phyloP scores from a whole-genome alignment of 257 asterid genomes.

The Fraxinus quadrangulata region DNA sequence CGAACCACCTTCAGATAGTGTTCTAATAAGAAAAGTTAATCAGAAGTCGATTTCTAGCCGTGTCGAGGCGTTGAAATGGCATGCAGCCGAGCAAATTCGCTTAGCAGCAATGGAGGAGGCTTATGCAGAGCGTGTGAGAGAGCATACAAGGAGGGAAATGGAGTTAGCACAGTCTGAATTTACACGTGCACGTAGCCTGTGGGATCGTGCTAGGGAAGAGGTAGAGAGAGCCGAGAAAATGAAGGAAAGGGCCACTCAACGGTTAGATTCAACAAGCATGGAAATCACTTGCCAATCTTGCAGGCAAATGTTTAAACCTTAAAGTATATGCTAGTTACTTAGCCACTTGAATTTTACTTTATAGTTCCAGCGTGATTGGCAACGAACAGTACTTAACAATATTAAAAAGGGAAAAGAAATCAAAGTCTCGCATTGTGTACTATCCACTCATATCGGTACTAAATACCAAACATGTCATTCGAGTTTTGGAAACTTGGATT shows the following conservation, averaged over 20 bases:
- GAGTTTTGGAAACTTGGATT: neutral
- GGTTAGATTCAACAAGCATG: slow-evolving; percentile 47
- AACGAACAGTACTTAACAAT: neutral
- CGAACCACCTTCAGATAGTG: slow-evolving; percentile 38
- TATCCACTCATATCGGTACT: neutral
- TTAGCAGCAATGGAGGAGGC: slow-evolving; percentile 75
- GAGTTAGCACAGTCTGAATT: slow-evolving; percentile 77
- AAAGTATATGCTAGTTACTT: neutral
- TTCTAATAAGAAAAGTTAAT: slow-evolving; percentile 18
- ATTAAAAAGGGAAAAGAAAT: neutral
- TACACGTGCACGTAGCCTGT: slow-evolving; percentile 52
- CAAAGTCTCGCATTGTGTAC: neutral
- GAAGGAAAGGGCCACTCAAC: slow-evolving; percentile 48
- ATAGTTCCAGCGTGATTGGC: no score
- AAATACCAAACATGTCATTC: neutral
- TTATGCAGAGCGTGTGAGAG: slow-evolving; percentile 72
- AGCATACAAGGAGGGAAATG: slow-evolving; percentile 72
- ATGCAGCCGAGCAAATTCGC: slow-evolving; percentile 80
- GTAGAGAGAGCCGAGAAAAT: slow-evolving; percentile 61
- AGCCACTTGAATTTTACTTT: neutral
- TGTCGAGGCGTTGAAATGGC: slow-evolving; percentile 62
- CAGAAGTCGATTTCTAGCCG: slow-evolving; percentile 23
- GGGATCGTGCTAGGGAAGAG: slow-evolving; percentile 78
- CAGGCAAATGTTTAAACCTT: slow-evolving; percentile 60
- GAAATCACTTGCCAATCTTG: slow-evolving; percentile 85